Percentiles rank a stretch among this genome's conserved stretches.
Conservation (phyloP, 2,329 filamentous ascomycete species). For the Fusarium albosuccineum region DNA sequence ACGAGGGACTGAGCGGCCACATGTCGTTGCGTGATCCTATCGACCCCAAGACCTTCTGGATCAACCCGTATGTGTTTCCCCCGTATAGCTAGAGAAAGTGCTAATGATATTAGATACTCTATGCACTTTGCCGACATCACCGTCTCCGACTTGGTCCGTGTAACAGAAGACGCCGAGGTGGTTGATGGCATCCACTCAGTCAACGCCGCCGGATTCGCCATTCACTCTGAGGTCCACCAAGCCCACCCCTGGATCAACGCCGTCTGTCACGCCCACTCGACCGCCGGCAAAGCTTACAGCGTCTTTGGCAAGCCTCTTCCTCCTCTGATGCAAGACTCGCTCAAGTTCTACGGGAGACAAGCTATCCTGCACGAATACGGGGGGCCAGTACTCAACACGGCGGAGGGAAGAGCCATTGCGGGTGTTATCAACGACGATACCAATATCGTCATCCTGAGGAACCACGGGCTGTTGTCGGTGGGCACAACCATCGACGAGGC, state of each 20-base stretch:
- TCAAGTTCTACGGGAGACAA: neutral
- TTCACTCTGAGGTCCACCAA: conserved; percentile 7
- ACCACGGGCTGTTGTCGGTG: neutral
- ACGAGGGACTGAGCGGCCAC: conserved; percentile 73
- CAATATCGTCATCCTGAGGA: neutral
- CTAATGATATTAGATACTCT: neutral
- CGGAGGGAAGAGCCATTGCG: neutral
- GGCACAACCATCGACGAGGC: neutral
- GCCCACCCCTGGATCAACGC: conserved; percentile 11
- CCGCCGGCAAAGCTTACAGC: conserved; percentile 6
- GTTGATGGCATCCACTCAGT: neutral
- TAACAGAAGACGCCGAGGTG: conserved; percentile 19
- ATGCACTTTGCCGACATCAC: conserved; percentile 16
- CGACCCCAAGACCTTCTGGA: conserved; percentile 72
- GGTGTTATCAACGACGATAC: neutral
- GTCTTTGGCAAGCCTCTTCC: neutral
- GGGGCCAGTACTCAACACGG: neutral
- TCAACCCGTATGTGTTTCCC: conserved; percentile 67
- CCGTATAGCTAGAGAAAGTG: too few relatives aligned
- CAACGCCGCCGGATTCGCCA: conserved; percentile 12
- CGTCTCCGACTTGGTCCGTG: conserved; percentile 12
- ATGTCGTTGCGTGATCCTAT: conserved; percentile 73
- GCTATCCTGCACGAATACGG: neutral
- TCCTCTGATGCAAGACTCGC: neutral
- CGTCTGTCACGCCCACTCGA: conserved; percentile 1